Conservation (phyloP, 177 flowering plant species). For the Vitis hybrid region DNA sequence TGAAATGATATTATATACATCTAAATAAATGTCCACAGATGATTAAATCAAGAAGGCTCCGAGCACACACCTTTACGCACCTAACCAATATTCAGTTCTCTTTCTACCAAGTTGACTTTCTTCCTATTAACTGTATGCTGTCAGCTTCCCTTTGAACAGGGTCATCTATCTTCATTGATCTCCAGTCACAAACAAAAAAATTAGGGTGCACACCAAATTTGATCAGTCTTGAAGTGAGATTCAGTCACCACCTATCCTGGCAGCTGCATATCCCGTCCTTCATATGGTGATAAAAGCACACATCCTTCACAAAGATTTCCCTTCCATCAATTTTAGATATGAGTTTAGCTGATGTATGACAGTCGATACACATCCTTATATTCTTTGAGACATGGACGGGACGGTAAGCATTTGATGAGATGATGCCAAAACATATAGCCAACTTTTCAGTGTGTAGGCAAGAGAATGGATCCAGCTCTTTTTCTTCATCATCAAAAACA, state of each 20-base stretch:
- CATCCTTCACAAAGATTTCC: slow-evolving; percentile 40
- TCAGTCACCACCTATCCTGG: slow-evolving; percentile 45
- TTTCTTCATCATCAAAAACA: slow-evolving; percentile 21
- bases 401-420: slow-evolving; percentile 10
- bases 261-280: slow-evolving; percentile 42
- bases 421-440: slow-evolving; percentile 38
- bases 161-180: neutral
- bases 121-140: neutral
- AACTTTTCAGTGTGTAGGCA: slow-evolving; percentile 46
- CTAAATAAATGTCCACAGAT: neutral
- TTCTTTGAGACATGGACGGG: slow-evolving; percentile 36
- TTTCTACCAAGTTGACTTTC: neutral
- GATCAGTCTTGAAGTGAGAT: neutral
- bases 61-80: too few relatives aligned
- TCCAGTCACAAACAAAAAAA: neutral
- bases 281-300: slow-evolving; percentile 34
- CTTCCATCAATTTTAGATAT: slow-evolving; percentile 29
- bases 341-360: slow-evolving; percentile 36
- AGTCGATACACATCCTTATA: slow-evolving; percentile 40
- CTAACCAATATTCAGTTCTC: neutral
- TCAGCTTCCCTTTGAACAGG: too few relatives aligned
- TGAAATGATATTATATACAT: neutral
- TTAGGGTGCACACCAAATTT: neutral
- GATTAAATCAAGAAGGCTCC: neutral
- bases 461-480: slow-evolving; percentile 23